phyloP scores from a whole-genome alignment of 2,329 filamentous ascomycete species.

The Ophiostoma piceae region DNA sequence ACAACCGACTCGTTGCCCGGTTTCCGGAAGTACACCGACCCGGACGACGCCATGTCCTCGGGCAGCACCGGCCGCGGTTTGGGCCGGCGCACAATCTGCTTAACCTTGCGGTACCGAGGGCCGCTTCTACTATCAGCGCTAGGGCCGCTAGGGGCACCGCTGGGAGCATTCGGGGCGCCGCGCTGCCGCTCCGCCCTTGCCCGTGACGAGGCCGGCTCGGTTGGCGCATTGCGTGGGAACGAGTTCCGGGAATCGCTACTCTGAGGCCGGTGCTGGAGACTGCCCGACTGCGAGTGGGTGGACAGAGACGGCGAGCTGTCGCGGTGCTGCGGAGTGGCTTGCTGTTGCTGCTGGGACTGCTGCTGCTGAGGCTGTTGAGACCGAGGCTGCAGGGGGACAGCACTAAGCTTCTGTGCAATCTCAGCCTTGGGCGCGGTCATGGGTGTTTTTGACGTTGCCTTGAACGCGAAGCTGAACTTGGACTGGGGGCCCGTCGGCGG shows the following conservation, averaged over 20 bases:
- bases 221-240: constrained; percentile 48
- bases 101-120: constrained; percentile 52
- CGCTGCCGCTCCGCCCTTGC: constrained; percentile 35
- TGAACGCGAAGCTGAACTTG: constrained; percentile 93
- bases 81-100: constrained; percentile 62
- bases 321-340: constrained; percentile 1
- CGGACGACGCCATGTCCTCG: constrained; percentile 67
- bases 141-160: constrained; percentile 27
- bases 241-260: constrained; percentile 36
- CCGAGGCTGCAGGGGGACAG: constrained; percentile 43
- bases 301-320: constrained; percentile 29
- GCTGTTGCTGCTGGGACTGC: constrained; percentile 21
- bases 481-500: constrained; percentile 45
- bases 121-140: constrained; percentile 33
- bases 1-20: constrained; percentile 97
- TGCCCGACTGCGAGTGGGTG: constrained; percentile 26
- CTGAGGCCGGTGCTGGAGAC: neutral
- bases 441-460: constrained; percentile 59
- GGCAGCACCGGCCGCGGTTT: constrained; percentile 68
- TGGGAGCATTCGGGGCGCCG: constrained; percentile 23
- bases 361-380: constrained; percentile 24
- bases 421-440: constrained; percentile 57
- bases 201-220: constrained; percentile 46
- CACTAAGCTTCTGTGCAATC: constrained; percentile 66
- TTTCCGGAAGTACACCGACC: constrained; percentile 91